Percentiles rank a stretch among this genome's conserved stretches.
These are phyloP conservation scores for Meira miltonrushii DNA, from an alignment of 1,284 basidiomycete genomes.

Conservation along the genomic window DNA sequence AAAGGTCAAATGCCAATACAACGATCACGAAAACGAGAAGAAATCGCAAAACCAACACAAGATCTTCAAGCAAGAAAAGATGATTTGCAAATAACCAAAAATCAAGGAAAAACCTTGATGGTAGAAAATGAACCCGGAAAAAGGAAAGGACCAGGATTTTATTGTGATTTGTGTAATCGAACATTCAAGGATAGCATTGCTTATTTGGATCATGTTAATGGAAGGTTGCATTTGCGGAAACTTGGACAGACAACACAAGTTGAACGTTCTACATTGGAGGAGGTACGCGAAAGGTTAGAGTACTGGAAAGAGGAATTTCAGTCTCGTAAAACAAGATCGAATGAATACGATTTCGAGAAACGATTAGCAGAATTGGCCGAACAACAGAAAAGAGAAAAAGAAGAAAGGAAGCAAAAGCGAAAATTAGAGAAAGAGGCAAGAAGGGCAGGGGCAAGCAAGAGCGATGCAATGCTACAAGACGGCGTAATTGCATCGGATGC, in stretches of 20 bases:
- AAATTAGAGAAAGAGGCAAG: constrained; percentile 43
- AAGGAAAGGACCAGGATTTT: constrained; percentile 47
- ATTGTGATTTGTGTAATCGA: constrained; percentile 56
- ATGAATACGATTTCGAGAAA: constrained; percentile 79
- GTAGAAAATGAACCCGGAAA: constrained; percentile 38
- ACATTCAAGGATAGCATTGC: constrained; percentile 88
- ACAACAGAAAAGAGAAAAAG: constrained; percentile 69
- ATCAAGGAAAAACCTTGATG: constrained; percentile 43
- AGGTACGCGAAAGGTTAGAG: constrained; percentile 81
- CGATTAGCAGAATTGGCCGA: constrained; percentile 76
- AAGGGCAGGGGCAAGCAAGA: background rate
- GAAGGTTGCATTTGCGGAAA: constrained; percentile 77
- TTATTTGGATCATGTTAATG: constrained; percentile 94
- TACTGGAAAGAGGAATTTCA: constrained; percentile 1
- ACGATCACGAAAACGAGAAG: constrained; percentile 22
- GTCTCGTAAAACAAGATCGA: background rate
- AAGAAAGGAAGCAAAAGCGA: constrained; percentile 61
- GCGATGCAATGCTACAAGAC: too few relatives aligned
- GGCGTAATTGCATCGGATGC: background rate
- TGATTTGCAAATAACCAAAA: constrained; percentile 39
- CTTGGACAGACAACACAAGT: constrained; percentile 92
- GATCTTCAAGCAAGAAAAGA: constrained; percentile 32
- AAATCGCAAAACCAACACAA: constrained; percentile 40
- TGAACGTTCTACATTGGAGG: constrained; percentile 79
- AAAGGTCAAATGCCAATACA: constrained; percentile 35